Evolutionary conservation across 2,329 filamentous ascomycete genomes (phyloP), one percentile per base, ranked within the genome.

Genomic region (Diplodia intermedia): DNA sequence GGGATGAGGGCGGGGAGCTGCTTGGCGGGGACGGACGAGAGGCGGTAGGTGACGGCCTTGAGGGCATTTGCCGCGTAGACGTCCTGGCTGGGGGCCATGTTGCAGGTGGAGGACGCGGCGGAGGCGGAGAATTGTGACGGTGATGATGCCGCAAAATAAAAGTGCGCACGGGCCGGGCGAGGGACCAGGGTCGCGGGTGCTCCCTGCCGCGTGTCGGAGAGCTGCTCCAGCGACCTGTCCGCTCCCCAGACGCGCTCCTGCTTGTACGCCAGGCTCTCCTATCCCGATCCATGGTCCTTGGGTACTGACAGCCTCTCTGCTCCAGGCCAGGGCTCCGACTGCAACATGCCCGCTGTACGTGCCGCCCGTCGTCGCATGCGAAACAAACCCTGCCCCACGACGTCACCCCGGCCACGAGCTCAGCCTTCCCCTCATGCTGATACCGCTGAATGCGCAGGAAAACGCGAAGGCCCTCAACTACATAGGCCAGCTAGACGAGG

Each of bases 391-490:
- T 63, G 60, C 47, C 56, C 60, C 60, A 63, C 65, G 57, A 68
- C 66, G 66, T 68, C 66, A 68, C 66, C 60, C 63, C 53, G 43
- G 65, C 40, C 40, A 15, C 53, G 40, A 57, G 65, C 54, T 36
- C 53, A 66, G 40, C 36, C 65, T 12, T 36, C 54, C 47, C 40
- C 49, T 33, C 49, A 55, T 60, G 49, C 66, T 68, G 38, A 63
- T 61, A 49, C 40, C 23, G 33, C 52, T 26, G 33, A 20, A n/a
- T 40, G 60, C 76, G 72, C 77, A 82, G 76, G 85, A 86, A 77
- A 84, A 88, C 81, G 85, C 86, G 72, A 99, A 99, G 83, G 94
- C 90, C 70, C 86, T 86, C 73, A 88, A 90, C 77, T 98, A 98
- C 80, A 86, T 97, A 73, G 86, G 87, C 77, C 88, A 89, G 80